phyloP scores from a whole-genome alignment of 768 basidiomycete genomes.

The Termitomyces heimii region DNA sequence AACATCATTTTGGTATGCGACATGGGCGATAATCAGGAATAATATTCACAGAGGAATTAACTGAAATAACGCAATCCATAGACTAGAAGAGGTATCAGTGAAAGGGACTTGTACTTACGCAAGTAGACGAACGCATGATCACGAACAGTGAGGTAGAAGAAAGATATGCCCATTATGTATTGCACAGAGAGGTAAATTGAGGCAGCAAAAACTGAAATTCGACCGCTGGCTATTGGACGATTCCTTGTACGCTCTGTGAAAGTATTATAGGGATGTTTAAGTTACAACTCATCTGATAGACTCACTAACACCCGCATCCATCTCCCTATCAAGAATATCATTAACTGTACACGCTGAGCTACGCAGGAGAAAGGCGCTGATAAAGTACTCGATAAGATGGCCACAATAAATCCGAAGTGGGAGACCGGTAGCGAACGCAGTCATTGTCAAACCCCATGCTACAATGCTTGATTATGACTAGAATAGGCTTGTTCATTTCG shows the following conservation, averaged over 20 bases:
- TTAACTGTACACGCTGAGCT: conserved; percentile 51
- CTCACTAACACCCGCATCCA: conserved; percentile 50
- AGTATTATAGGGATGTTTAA: neutral
- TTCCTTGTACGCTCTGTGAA: conserved; percentile 43
- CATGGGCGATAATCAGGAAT: neutral
- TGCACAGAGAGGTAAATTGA: conserved; percentile 33
- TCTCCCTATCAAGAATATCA: conserved; percentile 47
- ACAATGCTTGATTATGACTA: neutral
- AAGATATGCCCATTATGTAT: conserved; percentile 31
- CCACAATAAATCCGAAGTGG: conserved; percentile 24
- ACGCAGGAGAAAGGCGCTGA: conserved; percentile 37
- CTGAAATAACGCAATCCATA: conserved; percentile 38
- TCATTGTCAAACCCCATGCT: conserved; percentile 51
- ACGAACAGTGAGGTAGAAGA: conserved; percentile 24
- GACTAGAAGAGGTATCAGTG: conserved; percentile 12
- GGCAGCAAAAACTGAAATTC: conserved; percentile 37
- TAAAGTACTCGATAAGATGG: conserved; percentile 26
- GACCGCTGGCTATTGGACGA: conserved; percentile 44
- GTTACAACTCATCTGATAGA: neutral
- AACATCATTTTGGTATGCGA: neutral
- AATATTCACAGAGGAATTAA: conserved; percentile 37
- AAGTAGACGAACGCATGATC: conserved; percentile 12
- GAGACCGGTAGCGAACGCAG: conserved; percentile 30
- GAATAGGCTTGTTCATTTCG: neutral
- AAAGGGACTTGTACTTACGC: neutral